Evolutionary conservation across 768 basidiomycete species (phyloP), one percentile per base, ranked within the genome.

Genomic region (Boletus rubescentipes): DNA sequence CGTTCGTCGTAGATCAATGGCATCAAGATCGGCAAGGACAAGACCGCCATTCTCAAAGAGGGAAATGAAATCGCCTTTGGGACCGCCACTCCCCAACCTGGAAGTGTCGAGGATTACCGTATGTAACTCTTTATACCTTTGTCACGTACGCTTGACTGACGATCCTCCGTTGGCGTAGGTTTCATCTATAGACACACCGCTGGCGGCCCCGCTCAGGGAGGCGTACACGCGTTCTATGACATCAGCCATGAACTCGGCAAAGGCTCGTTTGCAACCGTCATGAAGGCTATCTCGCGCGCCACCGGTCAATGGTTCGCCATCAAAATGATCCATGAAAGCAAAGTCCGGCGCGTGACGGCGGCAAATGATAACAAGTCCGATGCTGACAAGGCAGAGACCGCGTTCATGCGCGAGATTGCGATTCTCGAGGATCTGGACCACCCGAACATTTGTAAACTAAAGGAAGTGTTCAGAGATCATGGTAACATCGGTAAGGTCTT

Each of bases 51-150:
- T 40, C 73, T 83, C 55, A 72, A 71, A 52, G 73, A 79, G 32
- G 93, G 94, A 8, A 90, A 91, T 65, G 92, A 94, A 70, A 80
- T 98, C 61, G 86, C 89, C 9, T 89, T 98, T 60, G 95, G 95
- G 9, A 81, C 81, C 12, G 73, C 69, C 12, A 62, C 67, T 16
- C 76, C 77, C 23, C 83, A 79, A 62, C 69, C 66, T 43, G 72
- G 73, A 46, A 78, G 60, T 30, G 74, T 73, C 23, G 90, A 91
- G 61, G 92, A 93, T 65, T 91, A 88, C 65, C 85, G 91, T 89
- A 53, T 56, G 87, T 78, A 15, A 46, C 18, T 21, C 34, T 60
- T 47, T 43, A 32, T 23, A 11, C 15, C 20, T 51, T 26, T 16
- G 23, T 41, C 52, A 11, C 21, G 36, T 41, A 20, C 21, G 23